phyloP scores from a whole-genome alignment of 371 early-diverging fungal species.

The Actinomortierella wolfii region DNA sequence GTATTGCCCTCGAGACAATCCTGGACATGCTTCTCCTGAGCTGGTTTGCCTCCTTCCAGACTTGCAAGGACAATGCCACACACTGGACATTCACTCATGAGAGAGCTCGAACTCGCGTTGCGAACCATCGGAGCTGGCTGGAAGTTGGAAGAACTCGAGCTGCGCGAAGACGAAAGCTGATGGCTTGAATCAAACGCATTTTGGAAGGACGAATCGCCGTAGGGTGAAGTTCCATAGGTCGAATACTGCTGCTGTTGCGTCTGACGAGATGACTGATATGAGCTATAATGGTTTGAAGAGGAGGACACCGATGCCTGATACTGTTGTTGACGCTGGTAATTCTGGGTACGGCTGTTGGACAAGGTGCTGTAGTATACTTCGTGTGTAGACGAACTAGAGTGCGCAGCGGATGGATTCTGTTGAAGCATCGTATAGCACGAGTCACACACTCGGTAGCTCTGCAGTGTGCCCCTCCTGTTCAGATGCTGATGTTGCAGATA shows the following conservation, averaged over 20 bases:
- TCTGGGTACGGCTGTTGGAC: slow-evolving; percentile 20
- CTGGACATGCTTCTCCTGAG: slow-evolving; percentile 82
- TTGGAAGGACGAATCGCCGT: too few species aligned
- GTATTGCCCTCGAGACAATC: slow-evolving; percentile 65
- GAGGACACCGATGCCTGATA: slow-evolving; percentile 4
- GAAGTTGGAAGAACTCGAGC: slow-evolving; percentile 37
- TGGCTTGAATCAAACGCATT: too few species aligned
- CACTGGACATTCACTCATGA: slow-evolving; percentile 85
- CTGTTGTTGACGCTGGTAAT: slow-evolving; percentile 6
- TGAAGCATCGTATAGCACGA: slow-evolving; percentile 51
- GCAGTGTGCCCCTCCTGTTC: slow-evolving; percentile 47
- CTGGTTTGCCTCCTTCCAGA: slow-evolving; percentile 53
- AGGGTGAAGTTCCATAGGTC: too few species aligned
- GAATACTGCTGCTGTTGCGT: slow-evolving; percentile 7
- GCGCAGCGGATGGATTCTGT: slow-evolving; percentile 18
- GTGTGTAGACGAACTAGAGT: slow-evolving; percentile 18
- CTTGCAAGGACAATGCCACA: slow-evolving; percentile 59
- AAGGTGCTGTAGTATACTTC: slow-evolving; percentile 16
- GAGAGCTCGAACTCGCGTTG: slow-evolving; percentile 55
- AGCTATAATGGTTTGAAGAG: not conserved
- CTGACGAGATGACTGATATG: slow-evolving; percentile 4
- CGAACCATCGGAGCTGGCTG: slow-evolving; percentile 46
- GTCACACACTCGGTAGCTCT: slow-evolving; percentile 65
- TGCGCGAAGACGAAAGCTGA: slow-evolving; percentile 33
- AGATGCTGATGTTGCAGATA: slow-evolving; percentile 47